phyloP scores from a whole-genome alignment of 768 basidiomycete genomes.

The Tricholoma matsutake region DNA sequence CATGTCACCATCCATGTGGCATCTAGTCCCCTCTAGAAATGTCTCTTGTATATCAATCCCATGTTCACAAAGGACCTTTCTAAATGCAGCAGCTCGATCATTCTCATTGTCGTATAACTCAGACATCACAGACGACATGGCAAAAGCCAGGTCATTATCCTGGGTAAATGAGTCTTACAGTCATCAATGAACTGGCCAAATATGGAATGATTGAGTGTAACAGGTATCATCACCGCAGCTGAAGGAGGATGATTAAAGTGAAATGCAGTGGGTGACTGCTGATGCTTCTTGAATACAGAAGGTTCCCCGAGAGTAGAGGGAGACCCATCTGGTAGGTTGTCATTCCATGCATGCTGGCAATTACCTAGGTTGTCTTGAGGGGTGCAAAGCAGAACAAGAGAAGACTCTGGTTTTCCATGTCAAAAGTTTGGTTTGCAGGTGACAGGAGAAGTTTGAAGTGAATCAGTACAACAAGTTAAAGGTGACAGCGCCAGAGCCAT shows the following conservation, averaged over 20 bases:
- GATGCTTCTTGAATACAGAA: not conserved
- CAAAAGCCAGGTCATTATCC: constrained; percentile 17
- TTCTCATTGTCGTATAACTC: constrained; percentile 18
- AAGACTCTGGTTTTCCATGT: not conserved
- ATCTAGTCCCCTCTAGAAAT: not conserved
- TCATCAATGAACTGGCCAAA: constrained; percentile 26
- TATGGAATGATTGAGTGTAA: constrained; percentile 17
- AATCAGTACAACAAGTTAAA: not conserved
- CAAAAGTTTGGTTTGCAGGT: not conserved
- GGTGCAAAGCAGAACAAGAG: too few relatives aligned
- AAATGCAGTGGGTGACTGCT: not conserved
- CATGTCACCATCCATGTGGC: constrained; percentile 16
- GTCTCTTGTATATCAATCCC: not conserved
- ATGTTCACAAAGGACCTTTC: not conserved
- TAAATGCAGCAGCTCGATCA: constrained; percentile 1
- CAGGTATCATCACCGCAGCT: not conserved
- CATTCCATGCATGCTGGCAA: not conserved
- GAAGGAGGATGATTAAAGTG: not conserved
- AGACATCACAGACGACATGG: constrained; percentile 18
- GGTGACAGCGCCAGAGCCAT: not conserved
- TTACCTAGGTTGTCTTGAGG: not conserved
- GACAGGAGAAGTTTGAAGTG: not conserved
- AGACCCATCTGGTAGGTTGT: not conserved
- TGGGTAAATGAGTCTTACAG: constrained; percentile 17
- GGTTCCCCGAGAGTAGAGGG: not conserved